phyloP scores from a whole-genome alignment of 306 rosid species.

The Phaseolus lunatus region DNA sequence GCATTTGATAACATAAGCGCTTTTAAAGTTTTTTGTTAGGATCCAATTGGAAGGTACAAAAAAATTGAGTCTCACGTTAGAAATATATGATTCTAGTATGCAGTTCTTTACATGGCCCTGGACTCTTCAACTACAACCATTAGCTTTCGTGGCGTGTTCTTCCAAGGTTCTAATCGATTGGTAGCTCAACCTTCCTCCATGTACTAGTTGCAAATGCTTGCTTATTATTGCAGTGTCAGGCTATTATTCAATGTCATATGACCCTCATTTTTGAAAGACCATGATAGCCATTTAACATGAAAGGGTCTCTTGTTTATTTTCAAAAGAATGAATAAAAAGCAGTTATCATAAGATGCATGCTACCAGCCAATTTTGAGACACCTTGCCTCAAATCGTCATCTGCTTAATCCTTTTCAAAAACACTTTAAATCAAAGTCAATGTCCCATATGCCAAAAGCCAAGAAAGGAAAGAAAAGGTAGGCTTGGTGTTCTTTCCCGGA shows the following conservation, averaged over 20 bases:
- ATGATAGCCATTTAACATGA: no score
- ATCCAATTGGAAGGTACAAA: background rate
- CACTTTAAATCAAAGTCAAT: background rate
- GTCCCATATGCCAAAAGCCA: slow-evolving; percentile 18
- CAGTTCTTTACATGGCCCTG: background rate
- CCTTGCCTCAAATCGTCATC: background rate
- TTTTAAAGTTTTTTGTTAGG: background rate
- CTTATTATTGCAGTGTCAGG: background rate
- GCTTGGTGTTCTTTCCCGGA: background rate
- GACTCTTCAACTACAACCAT: background rate
- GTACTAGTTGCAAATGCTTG: background rate
- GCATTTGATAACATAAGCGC: background rate
- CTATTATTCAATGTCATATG: background rate
- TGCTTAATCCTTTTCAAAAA: background rate
- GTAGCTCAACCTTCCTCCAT: background rate
- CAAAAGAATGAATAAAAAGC: background rate
- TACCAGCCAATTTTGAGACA: background rate
- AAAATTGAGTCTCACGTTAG: background rate
- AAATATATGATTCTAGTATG: background rate
- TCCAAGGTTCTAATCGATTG: background rate
- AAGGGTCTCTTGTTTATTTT: background rate
- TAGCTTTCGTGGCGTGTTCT: background rate
- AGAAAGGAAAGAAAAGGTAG: slow-evolving; percentile 1
- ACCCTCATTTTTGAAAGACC: background rate
- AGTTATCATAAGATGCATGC: slow-evolving; percentile 12